Percentiles rank a stretch among this genome's conserved stretches.
Conservation (phyloP, 495 filamentous ascomycete genomes). For the Hypoxylon rickii region DNA sequence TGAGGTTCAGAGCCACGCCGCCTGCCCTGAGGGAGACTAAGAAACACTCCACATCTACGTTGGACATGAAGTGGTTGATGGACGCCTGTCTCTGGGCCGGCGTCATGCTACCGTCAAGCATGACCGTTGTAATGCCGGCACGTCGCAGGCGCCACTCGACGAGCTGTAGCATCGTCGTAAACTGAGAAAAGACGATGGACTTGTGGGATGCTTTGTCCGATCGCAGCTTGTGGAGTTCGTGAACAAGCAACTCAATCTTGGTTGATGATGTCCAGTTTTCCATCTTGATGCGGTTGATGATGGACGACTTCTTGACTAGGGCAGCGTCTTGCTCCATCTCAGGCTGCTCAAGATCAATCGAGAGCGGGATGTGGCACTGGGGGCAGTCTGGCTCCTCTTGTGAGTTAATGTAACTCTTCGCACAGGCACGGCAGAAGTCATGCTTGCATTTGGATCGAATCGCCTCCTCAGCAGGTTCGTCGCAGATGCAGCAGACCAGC, state of each 20-base stretch:
- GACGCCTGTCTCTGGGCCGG: conserved; percentile 88
- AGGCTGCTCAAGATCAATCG: conserved; percentile 90
- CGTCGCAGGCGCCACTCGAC: conserved; percentile 95
- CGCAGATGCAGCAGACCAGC: conserved; percentile 89
- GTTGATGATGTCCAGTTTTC: conserved; percentile 96
- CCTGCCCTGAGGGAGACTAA: conserved; percentile 94
- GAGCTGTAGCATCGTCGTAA: conserved; percentile 96
- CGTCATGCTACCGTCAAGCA: conserved; percentile 95
- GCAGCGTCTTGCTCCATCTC: conserved; percentile 88
- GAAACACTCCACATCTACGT: conserved; percentile 89
- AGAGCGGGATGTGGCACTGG: conserved; percentile 84
- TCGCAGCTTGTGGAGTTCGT: conserved; percentile 86
- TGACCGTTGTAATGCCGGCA: conserved; percentile 95
- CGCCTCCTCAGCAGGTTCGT: conserved; percentile 92
- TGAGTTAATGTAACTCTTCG: conserved; percentile 78
- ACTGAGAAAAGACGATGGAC: conserved; percentile 96
- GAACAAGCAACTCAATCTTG: conserved; percentile 95
- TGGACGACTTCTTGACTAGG: conserved; percentile 85
- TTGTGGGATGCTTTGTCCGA: conserved; percentile 91
- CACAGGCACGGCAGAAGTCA: conserved; percentile 92
- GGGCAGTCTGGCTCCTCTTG: conserved; percentile 83
- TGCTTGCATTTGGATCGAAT: conserved; percentile 91
- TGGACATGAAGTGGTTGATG: conserved; percentile 92
- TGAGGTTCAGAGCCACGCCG: conserved; percentile 92
- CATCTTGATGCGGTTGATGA: conserved; percentile 98